Evolutionary conservation across 164 flowering plant genomes (phyloP), one percentile per base, ranked within the genome.

Genomic region (Saururus chinensis): DNA sequence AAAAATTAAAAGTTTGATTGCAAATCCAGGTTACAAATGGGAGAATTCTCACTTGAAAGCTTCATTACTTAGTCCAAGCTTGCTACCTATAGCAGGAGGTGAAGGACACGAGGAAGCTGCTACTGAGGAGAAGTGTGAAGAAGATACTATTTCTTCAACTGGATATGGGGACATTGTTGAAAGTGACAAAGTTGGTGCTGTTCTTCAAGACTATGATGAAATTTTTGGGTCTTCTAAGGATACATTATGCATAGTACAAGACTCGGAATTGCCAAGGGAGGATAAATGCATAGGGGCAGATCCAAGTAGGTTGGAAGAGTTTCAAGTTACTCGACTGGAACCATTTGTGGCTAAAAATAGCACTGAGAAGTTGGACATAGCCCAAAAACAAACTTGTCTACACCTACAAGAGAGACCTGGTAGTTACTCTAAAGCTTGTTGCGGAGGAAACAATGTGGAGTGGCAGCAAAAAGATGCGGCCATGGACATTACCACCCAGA

Each of bases 401-500:
- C 42, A 53, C 40, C 14, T 42, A 11, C 23, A 21, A 54, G 62
- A 10, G 45, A 55, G 53, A 24, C 66, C 61, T 48, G 23, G 45
- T 30, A 13, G 35, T 23, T 55, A 23, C 58, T 55, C 58, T 22
- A 45, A 65, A 35, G 11, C 37, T 14, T 68, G 62, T 40, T 7
- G 23, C 25, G 63, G 59, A 21, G 40, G 20, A 60, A 0, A 11
- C 40, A 53, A 41, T 53, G 64, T 68, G 58, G 62, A 25, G 57
- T 54, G 20, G 56, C 56, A 63, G 20, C 63, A 70, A 61, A 72
- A 64, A 56, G 24, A 45, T 35, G 30, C 62, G 53, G 77, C 70
- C 55, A 53, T 64, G 19, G 83, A 84, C 69, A 54, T 16, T 37
- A 40, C 62, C 53, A 67, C 79, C 20, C 70, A 64, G 48, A 62